These are phyloP conservation scores for Dactylellina haptotyla DNA, from an alignment of 2,329 filamentous ascomycete species.

Conservation along the genomic window DNA sequence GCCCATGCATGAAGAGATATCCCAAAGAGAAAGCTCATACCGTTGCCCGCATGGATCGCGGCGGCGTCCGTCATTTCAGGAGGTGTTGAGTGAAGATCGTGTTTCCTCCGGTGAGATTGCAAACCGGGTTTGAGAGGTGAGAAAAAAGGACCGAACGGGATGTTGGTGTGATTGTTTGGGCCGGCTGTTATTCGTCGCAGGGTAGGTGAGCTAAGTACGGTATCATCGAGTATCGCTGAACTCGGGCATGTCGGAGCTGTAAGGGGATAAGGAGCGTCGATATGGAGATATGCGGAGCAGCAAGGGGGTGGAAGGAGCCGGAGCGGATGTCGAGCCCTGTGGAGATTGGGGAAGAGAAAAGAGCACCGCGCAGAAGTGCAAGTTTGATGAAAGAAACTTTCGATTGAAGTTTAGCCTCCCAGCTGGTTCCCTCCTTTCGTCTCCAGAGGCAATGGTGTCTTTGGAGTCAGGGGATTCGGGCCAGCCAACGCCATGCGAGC, in stretches of 20 bases:
- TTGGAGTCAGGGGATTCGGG: conserved; percentile 34
- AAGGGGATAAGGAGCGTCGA: conserved; percentile 18
- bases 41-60: conserved; percentile 46
- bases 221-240: conserved; percentile 51
- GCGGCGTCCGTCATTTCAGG: conserved; percentile 53
- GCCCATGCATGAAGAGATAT: not conserved
- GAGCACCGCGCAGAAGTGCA: too few relatives aligned
- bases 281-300: not conserved
- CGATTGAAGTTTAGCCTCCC: conserved; percentile 3
- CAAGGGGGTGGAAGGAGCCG: not conserved
- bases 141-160: not conserved
- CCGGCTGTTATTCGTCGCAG: conserved; percentile 31
- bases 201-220: conserved; percentile 3
- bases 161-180: not conserved
- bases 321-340: not conserved
- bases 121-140: conserved; percentile 25
- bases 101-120: conserved; percentile 26
- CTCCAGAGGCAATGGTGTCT: conserved; percentile 40
- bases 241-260: conserved; percentile 47
- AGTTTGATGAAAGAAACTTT: conserved; percentile 1
- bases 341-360: conserved; percentile 9
- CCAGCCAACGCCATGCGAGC: conserved; percentile 1
- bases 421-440: too few relatives aligned
- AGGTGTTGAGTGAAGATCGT: conserved; percentile 11
- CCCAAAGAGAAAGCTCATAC: conserved; percentile 7